Base-by-base conservation (phyloP, 805 yeast species). In the Monosporozyma siamensis region DNA sequence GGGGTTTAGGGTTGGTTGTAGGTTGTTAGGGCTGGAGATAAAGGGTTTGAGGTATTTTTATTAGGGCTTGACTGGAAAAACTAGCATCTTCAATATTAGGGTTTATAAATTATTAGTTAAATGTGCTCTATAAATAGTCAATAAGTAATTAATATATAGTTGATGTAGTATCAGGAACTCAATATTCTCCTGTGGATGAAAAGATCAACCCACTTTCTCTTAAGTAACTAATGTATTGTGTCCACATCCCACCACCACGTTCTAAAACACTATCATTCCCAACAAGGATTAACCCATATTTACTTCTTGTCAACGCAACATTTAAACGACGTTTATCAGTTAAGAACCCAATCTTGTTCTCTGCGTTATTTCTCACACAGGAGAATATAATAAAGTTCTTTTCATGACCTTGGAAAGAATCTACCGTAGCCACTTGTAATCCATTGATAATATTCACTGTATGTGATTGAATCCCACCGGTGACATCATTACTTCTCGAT, bases 401-500 rank as follows among this genome's bases (percentile, higher is more conserved):
- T 54, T 86, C 95, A 52, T 95, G 71, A 24, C 95, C 95, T 63
- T 87, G 95, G 66, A 87, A 87, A 1, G 95, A 92, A 61, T 87
- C 96, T n/a, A 87, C 82, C 0, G 86, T 62, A 12, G 74, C 69
- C 50, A 75, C 64, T 63, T 71, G 65, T 14, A 72, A 56, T 4
- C 70, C 72, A 41, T 69, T 66, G 31, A 73, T 51, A 26, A 63
- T 63, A 43, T 64, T 63, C 31, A 61, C 49, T 25, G 41, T 38
- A 24, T 40, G 48, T n/a, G 42, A 43, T 44, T 34, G 46, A 22
- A 38, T 15, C 17, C 27, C 42, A 15, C 43, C 43, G 4, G 24
- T 30, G 6, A 64, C 61, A 32, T 11, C 35, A 8, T 20, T 22
- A 32, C 6, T 18, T 20, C 18, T 32, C 23, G 18, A 18, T 12